Base-by-base conservation (phyloP, 768 basidiomycete species). In the Serpula lacrymans region DNA sequence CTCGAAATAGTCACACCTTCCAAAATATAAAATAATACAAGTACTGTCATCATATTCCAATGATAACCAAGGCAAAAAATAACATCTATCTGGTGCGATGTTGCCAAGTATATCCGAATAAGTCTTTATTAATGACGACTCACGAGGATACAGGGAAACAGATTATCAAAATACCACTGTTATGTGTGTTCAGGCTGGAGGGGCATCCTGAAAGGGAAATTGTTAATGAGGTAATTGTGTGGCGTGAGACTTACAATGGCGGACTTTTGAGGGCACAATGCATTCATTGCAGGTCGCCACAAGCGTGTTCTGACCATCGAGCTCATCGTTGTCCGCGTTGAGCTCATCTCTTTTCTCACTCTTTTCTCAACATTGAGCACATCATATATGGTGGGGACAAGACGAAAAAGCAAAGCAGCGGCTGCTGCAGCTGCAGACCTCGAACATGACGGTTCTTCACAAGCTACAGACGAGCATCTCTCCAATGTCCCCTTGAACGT, bases 381-480 rank as follows among this genome's bases (percentile, higher is more conserved):
- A 8, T 42, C 37, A 2, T n/a, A 29, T 32, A 68, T 66, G 62
- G 68, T 69, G 44, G 68, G 60, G 47, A 87, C 84, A 6, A 75
- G 84, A 45, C 68, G 80, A 57, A 78, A 80, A 67, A 75, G 74
- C 43, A 84, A 79, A 52, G 70, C 67, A 1, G 72, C 68, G 0
- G 70, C 71, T 0, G 71, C 70, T 2, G 70, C 69, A 0, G 62
- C 64, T 3, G 49, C 47, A 21, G 61, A 57, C 32, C 47, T 55
- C 9, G 58, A 65, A n/a, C 60, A 60, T 37, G 59, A 68, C 43
- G 57, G 54, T 0, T 60, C 57, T 18, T 62, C 60, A 0, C 60
- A 60, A 26, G 57, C 59, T 37, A 53, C 64, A 2, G 70, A 73
- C 34, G 68, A 67, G n/a, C 32, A 36, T 57, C 11, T 56, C 60